Conservation (phyloP, 2,329 filamentous ascomycete species). For the Trichoderma sp. region DNA sequence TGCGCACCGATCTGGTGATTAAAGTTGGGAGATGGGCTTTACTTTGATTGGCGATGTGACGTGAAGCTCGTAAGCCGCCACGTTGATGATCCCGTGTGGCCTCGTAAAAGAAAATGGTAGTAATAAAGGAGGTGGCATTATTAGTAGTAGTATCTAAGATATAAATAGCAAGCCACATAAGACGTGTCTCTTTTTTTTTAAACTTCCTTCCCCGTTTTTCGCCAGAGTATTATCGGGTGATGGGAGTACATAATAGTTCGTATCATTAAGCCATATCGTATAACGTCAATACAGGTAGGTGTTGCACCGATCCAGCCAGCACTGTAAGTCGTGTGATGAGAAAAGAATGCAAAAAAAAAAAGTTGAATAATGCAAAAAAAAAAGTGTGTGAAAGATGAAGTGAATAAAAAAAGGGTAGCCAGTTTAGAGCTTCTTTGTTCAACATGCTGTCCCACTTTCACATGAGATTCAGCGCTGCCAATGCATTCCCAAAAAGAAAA, state of each 20-base stretch:
- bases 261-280: slow-evolving; percentile 17
- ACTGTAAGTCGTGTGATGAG: slow-evolving; percentile 10
- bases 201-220: not conserved
- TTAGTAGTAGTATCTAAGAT: slow-evolving; percentile 3
- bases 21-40: not conserved
- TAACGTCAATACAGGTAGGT: slow-evolving; percentile 14
- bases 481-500: too few relatives aligned
- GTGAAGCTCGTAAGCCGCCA: slow-evolving; percentile 13
- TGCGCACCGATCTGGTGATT: not conserved
- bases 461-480: not conserved
- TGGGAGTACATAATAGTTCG: not conserved
- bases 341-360: not conserved
- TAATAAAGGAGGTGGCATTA: slow-evolving; percentile 8
- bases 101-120: not conserved
- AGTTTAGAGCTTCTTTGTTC: not conserved
- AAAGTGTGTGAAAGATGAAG: not conserved
- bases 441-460: not conserved
- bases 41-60: slow-evolving; percentile 3
- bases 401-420: not conserved
- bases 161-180: slow-evolving; percentile 14
- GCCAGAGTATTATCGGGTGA: not conserved
- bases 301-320: slow-evolving; percentile 19
- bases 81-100: slow-evolving; percentile 13
- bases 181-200: not conserved
- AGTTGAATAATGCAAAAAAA: not conserved